Evolutionary conservation across 805 yeast genomes (phyloP).

Genomic region (Wickerhamomyces silvicola): DNA sequence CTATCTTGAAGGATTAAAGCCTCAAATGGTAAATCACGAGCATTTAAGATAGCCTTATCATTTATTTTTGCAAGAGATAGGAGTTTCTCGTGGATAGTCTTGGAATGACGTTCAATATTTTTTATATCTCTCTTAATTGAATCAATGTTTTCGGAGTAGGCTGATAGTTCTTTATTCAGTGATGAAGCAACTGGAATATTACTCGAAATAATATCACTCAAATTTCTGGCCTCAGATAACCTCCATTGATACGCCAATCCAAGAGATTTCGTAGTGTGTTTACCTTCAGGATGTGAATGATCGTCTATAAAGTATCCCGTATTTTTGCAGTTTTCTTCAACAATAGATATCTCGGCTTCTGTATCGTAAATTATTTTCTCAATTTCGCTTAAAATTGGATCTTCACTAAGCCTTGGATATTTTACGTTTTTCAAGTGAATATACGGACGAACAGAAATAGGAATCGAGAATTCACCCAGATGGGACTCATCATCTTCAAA

Average conservation of each 20-base stretch:
- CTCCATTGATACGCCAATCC: conserved; percentile 32
- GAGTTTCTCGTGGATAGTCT: conserved; percentile 7
- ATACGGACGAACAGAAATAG: conserved; percentile 13
- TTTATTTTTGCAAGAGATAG: conserved; percentile 3
- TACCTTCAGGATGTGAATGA: conserved; percentile 22
- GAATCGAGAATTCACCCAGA: conserved; percentile 18
- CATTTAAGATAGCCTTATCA: conserved; percentile 6
- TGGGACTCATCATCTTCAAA: conserved; percentile 30
- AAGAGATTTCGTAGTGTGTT: conserved; percentile 24
- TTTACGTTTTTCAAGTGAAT: conserved; percentile 14
- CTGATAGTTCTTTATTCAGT: conserved; percentile 2
- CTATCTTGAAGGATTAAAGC: conserved; percentile 9
- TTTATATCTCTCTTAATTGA: conserved; percentile 2
- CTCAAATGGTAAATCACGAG: conserved; percentile 17
- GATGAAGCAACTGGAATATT: background rate
- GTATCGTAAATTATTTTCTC: conserved; percentile 21
- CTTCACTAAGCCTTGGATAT: conserved; percentile 16
- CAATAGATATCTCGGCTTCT: conserved; percentile 27
- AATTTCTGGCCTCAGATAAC: conserved; percentile 22
- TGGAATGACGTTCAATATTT: conserved; percentile 2
- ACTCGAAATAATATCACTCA: conserved; percentile 7
- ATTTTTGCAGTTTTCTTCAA: conserved; percentile 24
- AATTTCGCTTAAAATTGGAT: conserved; percentile 12
- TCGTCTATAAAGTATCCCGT: conserved; percentile 26
- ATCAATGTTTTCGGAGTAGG: background rate